phyloP scores from a whole-genome alignment of 768 basidiomycete genomes.

The Termitomyces sp. region DNA sequence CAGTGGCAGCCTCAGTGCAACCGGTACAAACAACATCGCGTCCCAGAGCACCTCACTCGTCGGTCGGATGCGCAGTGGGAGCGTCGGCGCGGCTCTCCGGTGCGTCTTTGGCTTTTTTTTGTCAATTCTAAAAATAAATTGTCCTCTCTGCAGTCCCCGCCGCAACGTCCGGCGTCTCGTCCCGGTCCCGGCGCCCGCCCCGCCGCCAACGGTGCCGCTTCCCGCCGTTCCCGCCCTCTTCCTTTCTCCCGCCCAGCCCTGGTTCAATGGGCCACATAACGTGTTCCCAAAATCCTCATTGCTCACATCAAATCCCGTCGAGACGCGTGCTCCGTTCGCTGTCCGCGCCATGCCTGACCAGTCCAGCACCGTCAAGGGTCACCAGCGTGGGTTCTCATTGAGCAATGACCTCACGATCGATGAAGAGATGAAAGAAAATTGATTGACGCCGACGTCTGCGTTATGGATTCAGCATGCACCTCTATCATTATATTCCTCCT shows the following conservation, averaged over 20 bases:
- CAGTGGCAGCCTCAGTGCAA: constrained; percentile 36
- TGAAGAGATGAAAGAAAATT: constrained; percentile 39
- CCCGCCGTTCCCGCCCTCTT: constrained; percentile 26
- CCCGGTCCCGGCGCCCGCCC: constrained; percentile 27
- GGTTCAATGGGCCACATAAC: constrained; percentile 7
- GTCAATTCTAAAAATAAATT: constrained; percentile 1
- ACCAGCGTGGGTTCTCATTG: constrained; percentile 27
- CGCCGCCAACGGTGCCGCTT: constrained; percentile 35
- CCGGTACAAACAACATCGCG: constrained; percentile 11
- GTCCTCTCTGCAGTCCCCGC: constrained; percentile 27
- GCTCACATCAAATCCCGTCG: neutral
- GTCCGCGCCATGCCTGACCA: constrained; percentile 1
- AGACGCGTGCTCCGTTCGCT: constrained; percentile 1
- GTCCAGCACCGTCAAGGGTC: constrained; percentile 14
- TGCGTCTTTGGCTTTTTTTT: constrained; percentile 12
- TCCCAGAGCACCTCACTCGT: constrained; percentile 37
- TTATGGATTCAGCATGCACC: constrained; percentile 1
- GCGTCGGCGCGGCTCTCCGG: constrained; percentile 32
- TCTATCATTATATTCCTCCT: neutral
- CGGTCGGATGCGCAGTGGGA: constrained; percentile 54
- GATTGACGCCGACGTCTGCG: neutral
- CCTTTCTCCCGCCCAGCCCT: constrained; percentile 9
- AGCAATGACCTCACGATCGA: constrained; percentile 28
- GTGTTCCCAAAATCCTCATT: neutral
- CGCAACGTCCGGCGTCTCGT: constrained; percentile 31